These are phyloP conservation scores for Clavispora asparagi DNA, from an alignment of 805 yeast genomes.

Conservation along the genomic window DNA sequence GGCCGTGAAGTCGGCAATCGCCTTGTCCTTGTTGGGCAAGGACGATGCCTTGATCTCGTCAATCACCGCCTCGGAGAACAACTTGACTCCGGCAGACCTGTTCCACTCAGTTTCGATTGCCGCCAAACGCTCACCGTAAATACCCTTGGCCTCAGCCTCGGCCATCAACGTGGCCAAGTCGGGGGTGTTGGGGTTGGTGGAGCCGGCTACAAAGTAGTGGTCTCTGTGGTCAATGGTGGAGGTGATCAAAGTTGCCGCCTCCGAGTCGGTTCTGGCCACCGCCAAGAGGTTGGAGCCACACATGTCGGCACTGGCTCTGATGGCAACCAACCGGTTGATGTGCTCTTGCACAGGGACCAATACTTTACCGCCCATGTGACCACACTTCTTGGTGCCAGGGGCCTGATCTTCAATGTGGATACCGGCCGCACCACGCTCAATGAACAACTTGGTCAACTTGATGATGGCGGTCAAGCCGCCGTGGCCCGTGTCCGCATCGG, in stretches of 20 bases:
- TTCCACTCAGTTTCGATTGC: conserved; percentile 79
- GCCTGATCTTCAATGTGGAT: conserved; percentile 99
- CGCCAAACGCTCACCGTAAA: conserved; percentile 65
- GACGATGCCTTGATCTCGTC: conserved; percentile 67
- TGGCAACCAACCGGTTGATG: conserved; percentile 87
- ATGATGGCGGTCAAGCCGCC: conserved; percentile 97
- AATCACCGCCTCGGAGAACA: conserved; percentile 86
- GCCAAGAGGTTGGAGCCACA: conserved; percentile 80
- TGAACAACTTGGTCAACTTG: conserved; percentile 91
- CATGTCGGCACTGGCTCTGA: conserved; percentile 92
- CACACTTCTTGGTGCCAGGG: conserved; percentile 97
- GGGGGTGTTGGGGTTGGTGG: conserved; percentile 77
- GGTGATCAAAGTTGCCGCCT: conserved; percentile 92
- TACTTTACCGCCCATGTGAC: conserved; percentile 99
- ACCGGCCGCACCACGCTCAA: conserved; percentile 98
- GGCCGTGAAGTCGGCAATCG: conserved; percentile 59
- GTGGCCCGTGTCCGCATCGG: conserved; percentile 98
- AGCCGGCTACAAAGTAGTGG: conserved; percentile 86
- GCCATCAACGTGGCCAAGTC: conserved; percentile 74
- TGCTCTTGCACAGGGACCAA: conserved; percentile 97
- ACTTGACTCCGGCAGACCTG: conserved; percentile 73
- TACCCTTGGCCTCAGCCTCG: conserved; percentile 74
- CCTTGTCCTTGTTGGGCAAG: conserved; percentile 54
- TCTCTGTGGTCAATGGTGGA: conserved; percentile 93
- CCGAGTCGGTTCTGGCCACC: conserved; percentile 96